Base-by-base conservation (phyloP, 2,329 filamentous ascomycete genomes). In the Claviceps quebecensis region DNA sequence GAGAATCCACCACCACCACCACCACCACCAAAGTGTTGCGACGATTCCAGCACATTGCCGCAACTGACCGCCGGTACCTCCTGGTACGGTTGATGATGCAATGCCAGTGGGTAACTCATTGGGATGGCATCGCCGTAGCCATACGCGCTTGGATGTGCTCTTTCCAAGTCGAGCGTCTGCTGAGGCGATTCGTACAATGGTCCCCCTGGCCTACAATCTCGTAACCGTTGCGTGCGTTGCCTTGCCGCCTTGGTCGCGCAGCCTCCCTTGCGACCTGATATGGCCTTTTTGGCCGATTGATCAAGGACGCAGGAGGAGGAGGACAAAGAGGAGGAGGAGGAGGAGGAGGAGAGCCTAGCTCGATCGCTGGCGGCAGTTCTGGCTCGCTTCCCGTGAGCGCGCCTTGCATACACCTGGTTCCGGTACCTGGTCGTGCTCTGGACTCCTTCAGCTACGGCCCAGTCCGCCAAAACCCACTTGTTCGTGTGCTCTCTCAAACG, bases 381-480 rank as follows among this genome's bases (percentile, higher is more conserved):
- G 41, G 41, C 48, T 54, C 40, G 46, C 52, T 52, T 52, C 23
- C 55, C 46, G 49, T 47, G 52, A 17, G 34, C 39, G 49, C 59
- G 62, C 16, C 63, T 60, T 14, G 59, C 46, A 23, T 69, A 60
- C 53, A 68, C 69, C 26, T 60, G 63, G 58, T 81, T 83, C 56
- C 85, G 79, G 65, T 86, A 89, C 56, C 84, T 73, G 1, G 91
- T 96, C 0, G 91, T 97, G 53, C 87, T 91, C 66, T 89, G 81
- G 48, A 96, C 86, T 26, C 87, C 86, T 23, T 84, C 69, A 19
- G 68, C 67, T 36, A 87, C 69, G 0, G 87, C 87, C 65, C 83
- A 81, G 1, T 80, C 71, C 38, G 83, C 82, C 26, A 97, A 71
- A 44, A 81, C 77, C 91, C 91, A 97, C 65, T 85, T 79, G 47